A percentile compares a stretch with the other conserved stretches of the same genome.
Evolutionary conservation across 371 early-diverging fungal genomes (phyloP).

Genomic region (Mortierella sp.): DNA sequence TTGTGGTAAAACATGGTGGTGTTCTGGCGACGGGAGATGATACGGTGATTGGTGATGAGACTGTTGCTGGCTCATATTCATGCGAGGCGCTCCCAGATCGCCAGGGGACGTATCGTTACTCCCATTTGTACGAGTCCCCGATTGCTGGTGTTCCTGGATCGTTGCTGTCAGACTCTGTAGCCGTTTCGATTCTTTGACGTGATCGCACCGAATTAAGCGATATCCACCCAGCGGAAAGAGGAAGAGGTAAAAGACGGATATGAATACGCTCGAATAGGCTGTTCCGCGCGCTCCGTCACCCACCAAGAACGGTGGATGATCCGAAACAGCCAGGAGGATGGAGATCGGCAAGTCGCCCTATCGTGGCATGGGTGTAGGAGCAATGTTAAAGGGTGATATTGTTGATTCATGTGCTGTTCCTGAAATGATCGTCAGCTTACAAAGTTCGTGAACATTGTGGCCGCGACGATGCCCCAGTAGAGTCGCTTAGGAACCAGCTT

Average conservation of each 20-base stretch:
- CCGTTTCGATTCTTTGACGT: slow-evolving; percentile 48
- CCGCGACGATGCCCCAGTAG: slow-evolving; percentile 45
- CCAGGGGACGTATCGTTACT: slow-evolving; percentile 12
- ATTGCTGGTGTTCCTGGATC: neutral
- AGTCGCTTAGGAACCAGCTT: slow-evolving; percentile 40
- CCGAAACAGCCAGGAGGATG: slow-evolving; percentile 50
- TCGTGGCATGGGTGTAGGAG: neutral
- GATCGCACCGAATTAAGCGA: slow-evolving; percentile 45
- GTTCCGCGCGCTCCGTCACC: slow-evolving; percentile 52
- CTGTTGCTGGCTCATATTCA: neutral
- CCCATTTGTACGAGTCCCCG: neutral
- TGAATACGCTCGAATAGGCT: slow-evolving; percentile 54
- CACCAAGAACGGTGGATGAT: slow-evolving; percentile 51
- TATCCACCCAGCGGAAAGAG: slow-evolving; percentile 56
- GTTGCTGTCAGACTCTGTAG: slow-evolving; percentile 14
- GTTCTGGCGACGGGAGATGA: slow-evolving; percentile 6
- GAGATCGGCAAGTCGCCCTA: slow-evolving; percentile 58
- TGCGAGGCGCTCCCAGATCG: neutral
- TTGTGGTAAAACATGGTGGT: neutral
- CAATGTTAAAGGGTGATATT: no score
- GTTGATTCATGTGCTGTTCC: neutral
- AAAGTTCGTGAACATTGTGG: slow-evolving; percentile 53
- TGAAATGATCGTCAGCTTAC: slow-evolving; percentile 12
- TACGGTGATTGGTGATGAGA: slow-evolving; percentile 1
- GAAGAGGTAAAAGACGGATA: slow-evolving; percentile 52